Base-by-base conservation (phyloP, 2,329 filamentous ascomycete genomes). In the Phaeosphaeriaceae sp. region DNA sequence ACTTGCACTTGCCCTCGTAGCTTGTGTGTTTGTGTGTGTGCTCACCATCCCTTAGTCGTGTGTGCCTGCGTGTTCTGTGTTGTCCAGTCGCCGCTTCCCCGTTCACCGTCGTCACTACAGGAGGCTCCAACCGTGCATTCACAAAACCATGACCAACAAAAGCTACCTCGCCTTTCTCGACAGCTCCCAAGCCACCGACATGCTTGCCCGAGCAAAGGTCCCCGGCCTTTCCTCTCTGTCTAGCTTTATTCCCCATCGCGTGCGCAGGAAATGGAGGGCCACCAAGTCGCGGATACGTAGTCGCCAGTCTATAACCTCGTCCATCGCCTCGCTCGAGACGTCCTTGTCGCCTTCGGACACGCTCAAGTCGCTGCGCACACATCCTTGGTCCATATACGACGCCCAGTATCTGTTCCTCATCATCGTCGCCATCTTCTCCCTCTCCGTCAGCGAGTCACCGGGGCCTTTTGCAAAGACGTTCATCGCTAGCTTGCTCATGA, bases 341-440 rank as follows among this genome's bases (percentile, higher is more conserved):
- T 96, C 92, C 1, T 89, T 92, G 74, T 92, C 88, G 60, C 87
- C 90, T 4, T 79, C 83, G 64, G 88, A 95, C 67, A 92, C 91
- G 11, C 75, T 97, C 53, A 83, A 85, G 52, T 84, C 87, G 30
- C 79, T 97, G 56, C 87, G 88, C 63, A 83, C 83, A 52, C 90
- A 94, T 70, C 85, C 85, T 57, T 97, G 90, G 90, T 87, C 83
- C 42, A 78, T 87, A 42, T 89, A 92, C 71, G 93, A 97, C 74
- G 82, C 89, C 33, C 92, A 97, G 76, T 95, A 97, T 73, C 73
- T 90, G 42, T 78, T 93, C 48, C 76, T 96, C 21, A 83, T 86
- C 50, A 82, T 87, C 45, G 74, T 96, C 41, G 86, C 85, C 61
- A 84, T 96, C 61, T 96, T 96, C 77, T 91, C 88, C 44, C 81